Base-by-base conservation (phyloP, 2,329 filamentous ascomycete genomes). In the Diaporthe aspalathi region DNA sequence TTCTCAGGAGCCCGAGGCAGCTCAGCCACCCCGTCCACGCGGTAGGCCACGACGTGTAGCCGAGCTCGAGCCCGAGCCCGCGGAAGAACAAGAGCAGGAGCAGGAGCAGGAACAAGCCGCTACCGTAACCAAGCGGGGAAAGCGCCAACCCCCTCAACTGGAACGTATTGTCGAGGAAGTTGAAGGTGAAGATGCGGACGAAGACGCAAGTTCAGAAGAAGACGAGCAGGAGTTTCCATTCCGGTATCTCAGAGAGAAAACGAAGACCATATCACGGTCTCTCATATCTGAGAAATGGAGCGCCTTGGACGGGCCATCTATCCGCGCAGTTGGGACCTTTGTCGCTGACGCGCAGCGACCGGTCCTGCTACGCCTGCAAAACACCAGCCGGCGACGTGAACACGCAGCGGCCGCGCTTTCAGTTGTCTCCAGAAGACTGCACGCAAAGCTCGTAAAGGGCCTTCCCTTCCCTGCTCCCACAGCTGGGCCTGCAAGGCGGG, bases 241-340 rank as follows among this genome's bases (percentile, higher is more conserved):
- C 77, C 84, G 84, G 54, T 86, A 88, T 74, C 80, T 91, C 62
- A 82, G 84, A 8, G 80, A 87, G 17, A 83, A 83, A 38, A 86
- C 83, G 16, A 86, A 84, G 45, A 83, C 83, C 52, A 83, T 94
- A 53, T 88, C 90, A n/a, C 88, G 86, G 73, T 86, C 87, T 35
- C 87, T 85, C 47, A 92, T 97, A 71, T 86, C 92, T 52, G 82
- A 90, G 52, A 93, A 92, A 77, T 94, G 92, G 92, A 82, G 84
- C 3, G 83, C 88, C 7, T 84, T 93, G 6, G 84, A 88, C 5
- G 78, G 82, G 8, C 80, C 84, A 29, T 88, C 90, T 52, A 80
- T 92, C 68, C 81, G 86, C 9, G 86, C 86, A 66, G 84, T 91
- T n/a, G 82, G 84, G 22, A 79, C 83, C 20, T 83, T 93, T 35